phyloP scores from a whole-genome alignment of 139 green algal genomes.

The Tetradesmus obliquus region DNA sequence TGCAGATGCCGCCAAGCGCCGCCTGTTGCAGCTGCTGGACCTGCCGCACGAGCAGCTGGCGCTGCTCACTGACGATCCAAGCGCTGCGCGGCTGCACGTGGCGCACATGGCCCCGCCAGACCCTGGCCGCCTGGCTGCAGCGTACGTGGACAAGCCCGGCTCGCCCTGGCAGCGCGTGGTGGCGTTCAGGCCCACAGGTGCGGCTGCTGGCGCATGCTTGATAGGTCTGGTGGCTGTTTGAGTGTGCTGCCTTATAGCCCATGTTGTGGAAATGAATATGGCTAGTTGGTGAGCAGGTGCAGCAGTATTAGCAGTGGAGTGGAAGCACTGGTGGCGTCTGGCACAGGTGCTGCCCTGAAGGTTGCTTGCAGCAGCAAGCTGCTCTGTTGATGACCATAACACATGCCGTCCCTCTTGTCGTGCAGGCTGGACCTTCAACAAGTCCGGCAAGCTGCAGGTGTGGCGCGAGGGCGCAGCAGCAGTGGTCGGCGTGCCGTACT shows the following conservation, averaged over 20 bases:
- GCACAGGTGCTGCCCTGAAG: not conserved
- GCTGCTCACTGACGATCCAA: slow-evolving; percentile 55
- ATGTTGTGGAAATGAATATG: no score
- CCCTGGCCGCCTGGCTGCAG: not conserved
- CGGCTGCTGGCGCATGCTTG: not conserved
- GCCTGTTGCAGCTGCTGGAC: slow-evolving; percentile 70
- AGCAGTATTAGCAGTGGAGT: not conserved
- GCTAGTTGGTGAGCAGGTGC: not conserved
- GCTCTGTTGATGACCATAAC: not conserved
- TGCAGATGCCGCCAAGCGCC: slow-evolving; percentile 62
- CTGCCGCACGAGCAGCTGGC: slow-evolving; percentile 62
- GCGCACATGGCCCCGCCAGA: slow-evolving; percentile 47
- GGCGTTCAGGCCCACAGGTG: slow-evolving; percentile 71
- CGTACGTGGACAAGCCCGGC: slow-evolving; percentile 18
- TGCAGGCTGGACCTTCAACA: slow-evolving; percentile 73
- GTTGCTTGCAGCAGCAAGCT: not conserved
- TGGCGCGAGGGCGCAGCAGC: slow-evolving; percentile 56
- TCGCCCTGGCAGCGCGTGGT: slow-evolving; percentile 60
- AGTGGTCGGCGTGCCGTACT: slow-evolving; percentile 69
- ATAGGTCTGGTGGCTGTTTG: no score
- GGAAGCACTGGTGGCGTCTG: not conserved
- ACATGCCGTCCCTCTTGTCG: not conserved
- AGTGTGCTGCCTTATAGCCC: no score
- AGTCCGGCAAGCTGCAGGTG: slow-evolving; percentile 49
- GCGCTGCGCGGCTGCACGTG: slow-evolving; percentile 50